Evolutionary conservation across 1,139 yeast species (phyloP).

Genomic region (Yamadazyma buinensis): DNA sequence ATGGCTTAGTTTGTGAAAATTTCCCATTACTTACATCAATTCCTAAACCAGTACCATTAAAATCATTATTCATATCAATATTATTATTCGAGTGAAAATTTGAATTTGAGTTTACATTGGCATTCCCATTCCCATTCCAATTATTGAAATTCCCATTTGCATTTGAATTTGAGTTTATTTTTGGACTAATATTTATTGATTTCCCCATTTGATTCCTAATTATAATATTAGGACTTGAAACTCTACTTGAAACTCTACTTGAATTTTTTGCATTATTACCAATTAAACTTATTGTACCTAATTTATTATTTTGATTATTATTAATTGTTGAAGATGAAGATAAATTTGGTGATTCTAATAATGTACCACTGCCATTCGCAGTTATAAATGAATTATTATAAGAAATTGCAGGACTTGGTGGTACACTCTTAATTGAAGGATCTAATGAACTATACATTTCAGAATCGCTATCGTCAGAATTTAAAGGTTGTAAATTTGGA

Average conservation of each 20-base stretch:
- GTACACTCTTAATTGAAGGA: constrained; percentile 9
- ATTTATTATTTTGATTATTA: too few species aligned
- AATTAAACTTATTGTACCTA: too few species aligned
- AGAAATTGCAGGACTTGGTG: constrained; percentile 8
- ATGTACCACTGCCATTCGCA: neutral
- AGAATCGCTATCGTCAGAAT: constrained; percentile 7
- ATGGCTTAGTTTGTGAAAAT: constrained; percentile 1
- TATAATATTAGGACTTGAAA: too few species aligned
- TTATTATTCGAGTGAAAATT: neutral
- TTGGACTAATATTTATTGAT: too few species aligned
- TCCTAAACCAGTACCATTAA: neutral
- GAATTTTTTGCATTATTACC: too few species aligned
- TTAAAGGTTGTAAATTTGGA: constrained; percentile 24
- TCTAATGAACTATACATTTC: constrained; percentile 12
- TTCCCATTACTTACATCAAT: neutral
- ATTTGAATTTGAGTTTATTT: too few species aligned
- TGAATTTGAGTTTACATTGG: neutral
- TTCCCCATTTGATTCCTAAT: too few species aligned
- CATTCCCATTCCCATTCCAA: too few species aligned
- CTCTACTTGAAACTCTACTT: too few species aligned
- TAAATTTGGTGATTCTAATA: neutral
- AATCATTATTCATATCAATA: neutral
- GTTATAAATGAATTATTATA: constrained; percentile 1
- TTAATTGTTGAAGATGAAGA: neutral
- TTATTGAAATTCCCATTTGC: too few species aligned